Conservation (phyloP, 2,329 filamentous ascomycete genomes). For the Juglanconis oblonga region DNA sequence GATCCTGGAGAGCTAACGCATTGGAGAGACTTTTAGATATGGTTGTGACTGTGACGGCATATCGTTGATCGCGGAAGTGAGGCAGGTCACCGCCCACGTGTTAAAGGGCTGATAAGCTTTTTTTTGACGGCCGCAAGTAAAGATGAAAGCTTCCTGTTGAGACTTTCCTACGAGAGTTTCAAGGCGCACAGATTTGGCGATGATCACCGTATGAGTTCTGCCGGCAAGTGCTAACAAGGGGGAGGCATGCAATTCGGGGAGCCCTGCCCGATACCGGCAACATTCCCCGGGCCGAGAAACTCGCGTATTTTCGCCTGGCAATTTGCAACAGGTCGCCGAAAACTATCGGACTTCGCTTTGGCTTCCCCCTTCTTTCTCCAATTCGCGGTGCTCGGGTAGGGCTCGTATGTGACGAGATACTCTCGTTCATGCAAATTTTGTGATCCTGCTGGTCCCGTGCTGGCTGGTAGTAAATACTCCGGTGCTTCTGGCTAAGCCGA, state of each 20-base stretch:
- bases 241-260: constrained; percentile 5
- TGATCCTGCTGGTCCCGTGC: too few species aligned
- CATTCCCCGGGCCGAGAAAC: constrained; percentile 8
- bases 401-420: too few species aligned
- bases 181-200: background rate
- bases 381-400: too few species aligned
- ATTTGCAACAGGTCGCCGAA: background rate
- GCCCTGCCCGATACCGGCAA: constrained; percentile 10
- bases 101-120: too few species aligned
- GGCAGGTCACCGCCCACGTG: too few species aligned
- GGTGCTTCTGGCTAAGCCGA: too few species aligned
- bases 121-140: too few species aligned
- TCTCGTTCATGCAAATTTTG: too few species aligned
- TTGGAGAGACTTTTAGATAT: background rate
- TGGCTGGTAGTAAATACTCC: too few species aligned
- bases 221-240: background rate
- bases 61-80: background rate
- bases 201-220: background rate
- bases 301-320: background rate
- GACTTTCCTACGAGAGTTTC: background rate
- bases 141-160: background rate
- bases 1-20: background rate
- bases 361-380: too few species aligned
- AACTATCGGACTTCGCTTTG: too few species aligned
- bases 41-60: background rate